Base-by-base conservation (phyloP, 1,284 basidiomycete genomes). In the Fomitopsis palustris region DNA sequence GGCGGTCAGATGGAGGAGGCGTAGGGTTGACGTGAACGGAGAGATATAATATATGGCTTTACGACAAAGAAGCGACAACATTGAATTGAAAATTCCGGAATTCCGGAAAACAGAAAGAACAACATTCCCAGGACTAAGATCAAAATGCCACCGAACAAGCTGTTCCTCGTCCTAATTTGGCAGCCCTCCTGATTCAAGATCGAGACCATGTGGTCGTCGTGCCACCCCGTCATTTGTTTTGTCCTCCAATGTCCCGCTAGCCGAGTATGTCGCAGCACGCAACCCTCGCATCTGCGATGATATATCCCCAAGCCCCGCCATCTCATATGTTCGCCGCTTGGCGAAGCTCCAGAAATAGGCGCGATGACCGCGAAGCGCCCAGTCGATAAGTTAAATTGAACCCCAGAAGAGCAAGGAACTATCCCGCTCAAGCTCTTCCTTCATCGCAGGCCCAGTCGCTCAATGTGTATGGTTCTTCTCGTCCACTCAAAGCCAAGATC, bases 41-140 rank as follows among this genome's bases (percentile, higher is more conserved):
- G 55, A 60, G 66, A 61, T 65, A 67, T 69, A 70, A 70, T 69
- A 71, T 68, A 69, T 63, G 65, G 67, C 58, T 52, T 62, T 60
- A 67, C 49, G 49, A 64, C 61, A 65, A 63, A 69, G 71, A 72
- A 71, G 71, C 66, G 69, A 69, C 66, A 70, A 72, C 69, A 72
- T 71, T 70, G 65, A 71, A 71, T 72, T 64, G 61, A 68, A 68
- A 65, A 65, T 67, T 56, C 59, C 62, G 67, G 70, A 71, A 69
- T 67, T 71, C 67, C 69, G 66, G 67, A 72, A 72, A 72, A 70
- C 69, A 71, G 38, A 69, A 67, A 67, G 67, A 38, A 69, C 69
- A 67, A 67, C 64, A 68, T 71, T 71, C 68, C 70, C 70, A 71
- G 67, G 69, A 61, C 61, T 61, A 58, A 65, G 62, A 66, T 61